Evolutionary conservation across 345 rosid species (phyloP).

Genomic region (Laguncularia racemosa): DNA sequence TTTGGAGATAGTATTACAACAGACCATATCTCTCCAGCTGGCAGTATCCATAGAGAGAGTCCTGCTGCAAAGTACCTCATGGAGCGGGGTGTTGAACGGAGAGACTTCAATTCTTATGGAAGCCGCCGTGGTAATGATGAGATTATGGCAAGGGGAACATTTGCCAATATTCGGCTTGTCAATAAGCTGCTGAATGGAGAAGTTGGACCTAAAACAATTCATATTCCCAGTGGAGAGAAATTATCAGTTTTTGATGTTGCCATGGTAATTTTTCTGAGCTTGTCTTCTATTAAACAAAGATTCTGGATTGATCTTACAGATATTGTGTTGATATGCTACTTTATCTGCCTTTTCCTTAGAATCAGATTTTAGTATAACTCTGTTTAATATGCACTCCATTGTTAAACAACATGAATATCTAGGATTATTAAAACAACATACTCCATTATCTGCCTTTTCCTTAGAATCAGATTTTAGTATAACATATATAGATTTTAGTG

Average conservation of each 20-base stretch:
- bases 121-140: conserved; percentile 90
- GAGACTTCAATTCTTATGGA: conserved; percentile 84
- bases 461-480: too few species aligned
- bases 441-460: too few species aligned
- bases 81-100: conserved; percentile 74
- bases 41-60: conserved; percentile 88
- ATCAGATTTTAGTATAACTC: too few species aligned
- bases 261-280: conserved; percentile 40
- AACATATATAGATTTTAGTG: too few species aligned
- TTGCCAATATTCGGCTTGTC: conserved; percentile 76
- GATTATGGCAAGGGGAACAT: conserved; percentile 82
- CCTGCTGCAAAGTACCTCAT: conserved; percentile 81
- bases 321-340: too few species aligned
- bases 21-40: conserved; percentile 93
- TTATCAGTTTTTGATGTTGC: conserved; percentile 78
- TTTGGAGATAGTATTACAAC: conserved; percentile 91
- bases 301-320: too few species aligned
- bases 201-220: conserved; percentile 85
- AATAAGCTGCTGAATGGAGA: conserved; percentile 79
- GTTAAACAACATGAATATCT: too few species aligned
- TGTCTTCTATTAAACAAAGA: not conserved
- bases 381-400: too few species aligned
- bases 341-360: too few species aligned
- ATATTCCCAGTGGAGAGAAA: conserved; percentile 73
- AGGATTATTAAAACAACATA: too few species aligned